Evolutionary conservation across 192 early-diverging fungal species (phyloP).

Genomic region (Coemansia sp.): DNA sequence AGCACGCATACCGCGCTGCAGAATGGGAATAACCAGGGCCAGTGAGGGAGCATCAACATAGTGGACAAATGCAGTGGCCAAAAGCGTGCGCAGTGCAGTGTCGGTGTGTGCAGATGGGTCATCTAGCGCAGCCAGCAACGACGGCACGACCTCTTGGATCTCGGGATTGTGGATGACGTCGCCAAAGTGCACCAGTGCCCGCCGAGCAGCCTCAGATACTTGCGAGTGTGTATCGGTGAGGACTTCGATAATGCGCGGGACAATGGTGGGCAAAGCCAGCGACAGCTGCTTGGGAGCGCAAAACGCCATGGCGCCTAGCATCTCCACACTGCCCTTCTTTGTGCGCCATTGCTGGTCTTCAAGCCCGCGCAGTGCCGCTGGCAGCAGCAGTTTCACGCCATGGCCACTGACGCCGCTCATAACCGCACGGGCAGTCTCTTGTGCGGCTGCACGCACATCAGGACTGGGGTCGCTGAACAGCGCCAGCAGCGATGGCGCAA

Average conservation of each 20-base stretch:
- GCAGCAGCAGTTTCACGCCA: slow-evolving; percentile 95
- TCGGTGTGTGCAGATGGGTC: slow-evolving; percentile 88
- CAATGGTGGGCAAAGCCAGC: slow-evolving; percentile 81
- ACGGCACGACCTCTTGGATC: slow-evolving; percentile 88
- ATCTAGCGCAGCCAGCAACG: slow-evolving; percentile 77
- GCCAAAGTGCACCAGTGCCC: slow-evolving; percentile 84
- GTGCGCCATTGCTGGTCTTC: slow-evolving; percentile 91
- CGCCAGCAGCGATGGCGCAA: slow-evolving; percentile 80
- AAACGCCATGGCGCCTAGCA: slow-evolving; percentile 92
- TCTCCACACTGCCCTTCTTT: slow-evolving; percentile 95
- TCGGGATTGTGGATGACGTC: slow-evolving; percentile 98
- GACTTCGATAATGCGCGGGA: slow-evolving; percentile 89
- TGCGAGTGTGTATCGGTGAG: slow-evolving; percentile 90
- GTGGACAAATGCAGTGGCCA: slow-evolving; percentile 95
- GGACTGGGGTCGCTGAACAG: slow-evolving; percentile 82
- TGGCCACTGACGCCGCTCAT: slow-evolving; percentile 95
- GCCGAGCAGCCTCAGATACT: slow-evolving; percentile 82
- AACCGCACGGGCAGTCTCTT: slow-evolving; percentile 84
- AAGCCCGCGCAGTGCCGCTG: slow-evolving; percentile 81
- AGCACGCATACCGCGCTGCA: slow-evolving; percentile 87
- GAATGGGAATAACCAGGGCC: slow-evolving; percentile 91
- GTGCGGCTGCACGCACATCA: slow-evolving; percentile 87
- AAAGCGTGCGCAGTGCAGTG: slow-evolving; percentile 74
- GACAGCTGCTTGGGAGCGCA: slow-evolving; percentile 94
- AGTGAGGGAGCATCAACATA: slow-evolving; percentile 97